Conservation (phyloP, 148 eudicot genomes). For the Chenopodium album region DNA sequence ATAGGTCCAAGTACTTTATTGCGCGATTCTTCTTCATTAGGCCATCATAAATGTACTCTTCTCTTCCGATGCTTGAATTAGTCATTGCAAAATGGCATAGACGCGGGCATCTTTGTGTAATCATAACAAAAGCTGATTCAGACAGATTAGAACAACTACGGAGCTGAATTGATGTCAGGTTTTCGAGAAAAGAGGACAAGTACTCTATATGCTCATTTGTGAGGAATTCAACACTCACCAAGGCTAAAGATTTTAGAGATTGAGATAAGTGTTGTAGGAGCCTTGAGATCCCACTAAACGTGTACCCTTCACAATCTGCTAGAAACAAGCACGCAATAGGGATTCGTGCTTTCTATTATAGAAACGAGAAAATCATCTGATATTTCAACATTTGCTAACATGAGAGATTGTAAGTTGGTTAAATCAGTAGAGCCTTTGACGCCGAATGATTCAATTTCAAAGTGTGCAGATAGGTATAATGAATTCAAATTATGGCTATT, state of each 20-base stretch:
- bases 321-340: slow-evolving; percentile 24
- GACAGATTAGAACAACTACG: too few species aligned
- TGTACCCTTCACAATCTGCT: slow-evolving; percentile 20
- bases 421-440: background rate
- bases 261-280: slow-evolving; percentile 12
- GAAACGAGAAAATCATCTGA: slow-evolving; percentile 28
- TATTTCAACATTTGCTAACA: background rate
- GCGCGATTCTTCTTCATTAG: too few species aligned
- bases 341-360: slow-evolving; percentile 15
- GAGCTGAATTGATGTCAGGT: too few species aligned
- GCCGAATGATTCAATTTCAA: background rate
- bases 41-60: too few species aligned
- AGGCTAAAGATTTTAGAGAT: slow-evolving; percentile 1
- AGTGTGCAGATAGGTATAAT: slow-evolving; percentile 8
- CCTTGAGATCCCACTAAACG: slow-evolving; percentile 25
- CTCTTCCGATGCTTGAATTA: too few species aligned
- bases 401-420: slow-evolving; percentile 5
- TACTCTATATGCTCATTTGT: too few species aligned
- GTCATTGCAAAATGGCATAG: too few species aligned
- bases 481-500: slow-evolving; percentile 20
- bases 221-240: slow-evolving; percentile 1
- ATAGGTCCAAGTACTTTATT: too few species aligned
- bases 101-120: too few species aligned
- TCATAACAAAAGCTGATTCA: too few species aligned
- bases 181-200: too few species aligned